Evolutionary conservation across 169 alveolate genomes (phyloP).

Genomic region (Plasmodium knowlesi): DNA sequence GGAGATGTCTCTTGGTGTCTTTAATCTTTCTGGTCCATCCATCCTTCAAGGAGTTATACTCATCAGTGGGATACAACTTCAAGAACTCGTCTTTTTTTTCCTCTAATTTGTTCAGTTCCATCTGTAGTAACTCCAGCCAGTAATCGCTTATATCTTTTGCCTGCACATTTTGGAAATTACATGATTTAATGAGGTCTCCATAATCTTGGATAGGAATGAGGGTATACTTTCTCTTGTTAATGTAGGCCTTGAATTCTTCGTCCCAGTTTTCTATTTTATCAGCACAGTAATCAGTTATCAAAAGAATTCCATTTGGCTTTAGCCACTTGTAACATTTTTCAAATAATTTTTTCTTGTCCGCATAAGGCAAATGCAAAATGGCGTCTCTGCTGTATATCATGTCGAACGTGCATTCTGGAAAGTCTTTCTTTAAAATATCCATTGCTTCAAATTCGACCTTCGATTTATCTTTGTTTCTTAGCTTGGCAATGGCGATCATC

Average conservation of each 20-base stretch:
- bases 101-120: constrained; percentile 7
- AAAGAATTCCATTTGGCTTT: constrained; percentile 34
- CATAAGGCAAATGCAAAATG: constrained; percentile 25
- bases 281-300: constrained; percentile 53
- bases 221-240: constrained; percentile 20
- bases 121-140: constrained; percentile 20
- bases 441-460: constrained; percentile 27
- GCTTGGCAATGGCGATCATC: constrained; percentile 14
- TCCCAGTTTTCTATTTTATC: constrained; percentile 33
- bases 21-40: constrained; percentile 49
- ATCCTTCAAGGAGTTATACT: background rate
- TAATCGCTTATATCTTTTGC: constrained; percentile 36
- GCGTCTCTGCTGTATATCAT: constrained; percentile 59
- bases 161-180: constrained; percentile 32
- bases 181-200: background rate
- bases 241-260: constrained; percentile 39
- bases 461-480: constrained; percentile 10
- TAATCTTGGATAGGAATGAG: constrained; percentile 21
- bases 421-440: constrained; percentile 30
- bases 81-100: constrained; percentile 37
- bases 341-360: constrained; percentile 14
- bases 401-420: constrained; percentile 18
- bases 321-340: constrained; percentile 47
- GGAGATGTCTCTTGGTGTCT: constrained; percentile 24
- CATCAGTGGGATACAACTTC: background rate